phyloP scores from a whole-genome alignment of 192 early-diverging fungal species.

The Entomortierella lignicola region DNA sequence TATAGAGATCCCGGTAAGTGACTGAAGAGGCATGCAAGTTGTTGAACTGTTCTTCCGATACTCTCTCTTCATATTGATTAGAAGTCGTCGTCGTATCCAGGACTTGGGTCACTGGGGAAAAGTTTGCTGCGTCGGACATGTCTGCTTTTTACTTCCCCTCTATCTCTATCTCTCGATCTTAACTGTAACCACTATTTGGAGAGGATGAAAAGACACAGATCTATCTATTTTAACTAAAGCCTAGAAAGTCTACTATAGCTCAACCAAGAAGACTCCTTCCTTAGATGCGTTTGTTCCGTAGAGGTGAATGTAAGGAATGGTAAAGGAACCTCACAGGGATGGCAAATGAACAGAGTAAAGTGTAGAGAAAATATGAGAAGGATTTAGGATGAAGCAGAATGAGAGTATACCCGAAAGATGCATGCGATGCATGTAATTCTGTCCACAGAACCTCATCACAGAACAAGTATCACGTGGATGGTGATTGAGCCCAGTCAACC shows the following conservation, averaged over 20 bases:
- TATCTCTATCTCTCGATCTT: too few species aligned
- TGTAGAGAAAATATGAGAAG: too few species aligned
- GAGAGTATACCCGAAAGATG: too few species aligned
- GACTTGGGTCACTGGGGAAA: constrained; percentile 48
- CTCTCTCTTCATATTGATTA: constrained; percentile 31
- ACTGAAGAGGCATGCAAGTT: constrained; percentile 49
- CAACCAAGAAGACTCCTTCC: not conserved
- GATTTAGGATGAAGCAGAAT: too few species aligned
- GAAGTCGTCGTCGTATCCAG: constrained; percentile 13
- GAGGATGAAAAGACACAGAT: too few species aligned
- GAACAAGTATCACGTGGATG: not conserved
- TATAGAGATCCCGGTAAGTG: constrained; percentile 78
- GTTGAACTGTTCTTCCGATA: constrained; percentile 49
- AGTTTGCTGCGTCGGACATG: constrained; percentile 6
- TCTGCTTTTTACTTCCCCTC: too few species aligned
- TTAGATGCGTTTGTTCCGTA: not conserved
- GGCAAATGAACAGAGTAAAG: too few species aligned
- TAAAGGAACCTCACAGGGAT: too few species aligned
- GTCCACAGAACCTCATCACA: too few species aligned
- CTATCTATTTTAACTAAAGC: not conserved
- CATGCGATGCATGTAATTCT: too few species aligned
- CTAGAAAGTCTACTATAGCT: not conserved
- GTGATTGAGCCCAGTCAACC: too few species aligned
- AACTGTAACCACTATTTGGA: too few species aligned
- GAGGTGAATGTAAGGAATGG: not conserved